Conservation (phyloP, 306 rosid species). For the Rosa chinensis region DNA sequence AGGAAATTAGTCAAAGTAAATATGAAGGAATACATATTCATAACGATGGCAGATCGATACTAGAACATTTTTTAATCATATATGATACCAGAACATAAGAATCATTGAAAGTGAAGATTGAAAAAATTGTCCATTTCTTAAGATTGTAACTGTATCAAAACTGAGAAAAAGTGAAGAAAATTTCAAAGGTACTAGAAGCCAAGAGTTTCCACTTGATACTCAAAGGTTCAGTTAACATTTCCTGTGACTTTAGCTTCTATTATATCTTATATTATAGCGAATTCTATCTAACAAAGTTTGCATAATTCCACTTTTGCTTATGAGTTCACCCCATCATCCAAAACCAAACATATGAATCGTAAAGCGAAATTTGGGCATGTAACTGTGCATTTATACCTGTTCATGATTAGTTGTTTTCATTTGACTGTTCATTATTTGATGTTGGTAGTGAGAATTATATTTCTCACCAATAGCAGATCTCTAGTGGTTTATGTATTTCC, state of each 20-base stretch:
- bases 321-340: not conserved
- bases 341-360: not conserved
- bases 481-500: not conserved
- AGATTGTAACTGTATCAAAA: slow-evolving; percentile 2
- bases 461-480: not conserved
- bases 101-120: not conserved
- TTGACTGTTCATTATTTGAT: not conserved
- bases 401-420: not conserved
- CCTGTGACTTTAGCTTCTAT: not conserved
- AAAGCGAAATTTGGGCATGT: not conserved
- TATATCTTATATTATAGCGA: not conserved
- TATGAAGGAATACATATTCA: slow-evolving; percentile 18
- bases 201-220: not conserved
- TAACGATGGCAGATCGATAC: not conserved
- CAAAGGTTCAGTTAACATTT: slow-evolving; percentile 9
- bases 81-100: not conserved
- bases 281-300: not conserved
- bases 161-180: slow-evolving; percentile 15
- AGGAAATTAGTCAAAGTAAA: slow-evolving; percentile 10
- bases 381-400: not conserved
- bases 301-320: not conserved
- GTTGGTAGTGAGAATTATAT: not conserved
- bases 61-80: not conserved
- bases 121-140: not conserved
- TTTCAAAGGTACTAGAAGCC: not conserved